phyloP scores from a whole-genome alignment of 1,284 basidiomycete genomes.

The Trametes versicolor region DNA sequence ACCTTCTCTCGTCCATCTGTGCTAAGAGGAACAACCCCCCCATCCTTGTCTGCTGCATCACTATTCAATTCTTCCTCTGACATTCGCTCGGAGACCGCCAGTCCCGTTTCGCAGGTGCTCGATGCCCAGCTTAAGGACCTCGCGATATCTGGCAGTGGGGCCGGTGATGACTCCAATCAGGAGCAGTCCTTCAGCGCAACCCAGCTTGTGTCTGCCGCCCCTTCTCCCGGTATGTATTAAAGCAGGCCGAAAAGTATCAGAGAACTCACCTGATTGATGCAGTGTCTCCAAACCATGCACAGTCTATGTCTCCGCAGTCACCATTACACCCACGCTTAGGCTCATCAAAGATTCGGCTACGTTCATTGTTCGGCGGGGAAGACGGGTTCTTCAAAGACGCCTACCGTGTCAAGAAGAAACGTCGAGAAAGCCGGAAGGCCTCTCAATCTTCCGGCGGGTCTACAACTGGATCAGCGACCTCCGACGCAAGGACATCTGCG shows the following conservation, averaged over 20 bases:
- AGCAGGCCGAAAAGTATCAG: background rate
- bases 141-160: constrained; percentile 9
- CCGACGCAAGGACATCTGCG: background rate
- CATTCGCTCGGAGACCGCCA: constrained; percentile 21
- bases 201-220: background rate
- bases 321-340: background rate
- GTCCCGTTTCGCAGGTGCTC: constrained; percentile 24
- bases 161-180: background rate
- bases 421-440: background rate
- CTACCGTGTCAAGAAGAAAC: constrained; percentile 15
- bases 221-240: background rate
- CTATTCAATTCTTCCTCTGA: background rate
- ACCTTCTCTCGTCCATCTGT: background rate
- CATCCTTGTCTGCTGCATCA: background rate
- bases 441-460: background rate
- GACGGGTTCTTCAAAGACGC: constrained; percentile 36
- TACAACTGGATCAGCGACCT: background rate
- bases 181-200: background rate
- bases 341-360: no score
- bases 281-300: background rate
- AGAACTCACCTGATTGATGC: background rate
- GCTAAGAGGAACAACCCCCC: background rate
- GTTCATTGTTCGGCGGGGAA: constrained; percentile 25
- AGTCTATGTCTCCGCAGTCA: background rate
- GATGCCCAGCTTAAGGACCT: constrained; percentile 24